Evolutionary conservation across 371 early-diverging fungal genomes (phyloP), one percentile per base, ranked within the genome.

Genomic region (Syncephalis fuscata): DNA sequence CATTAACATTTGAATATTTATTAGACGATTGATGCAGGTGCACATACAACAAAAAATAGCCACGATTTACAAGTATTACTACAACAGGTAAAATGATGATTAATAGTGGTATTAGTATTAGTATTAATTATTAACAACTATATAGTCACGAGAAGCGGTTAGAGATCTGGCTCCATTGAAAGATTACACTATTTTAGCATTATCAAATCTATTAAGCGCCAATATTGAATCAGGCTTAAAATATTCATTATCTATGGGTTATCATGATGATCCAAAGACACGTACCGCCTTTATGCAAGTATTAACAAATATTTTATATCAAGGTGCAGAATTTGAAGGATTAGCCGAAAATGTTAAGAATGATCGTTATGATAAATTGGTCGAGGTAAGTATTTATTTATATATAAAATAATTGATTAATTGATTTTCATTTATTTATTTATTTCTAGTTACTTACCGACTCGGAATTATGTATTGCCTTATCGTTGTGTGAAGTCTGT

Each of bases 221-320:
- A 93, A 93, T 63, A 77, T 92, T 36, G 92, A 91, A 56, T 76
- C 84, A 45, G 92, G 90, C 19, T 67, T 93, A 48, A 82, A 85
- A 56, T 85, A 82, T 59, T 88, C 90, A 27, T 64, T 93, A 20
- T 77, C 88, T 0, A 84, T 88, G 76, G 87, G 88, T 19, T 93
- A 93, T 52, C 85, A 92, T 53, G 91, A 90, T 56, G 92, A 92
- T 61, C 67, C 76, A 15, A 75, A 80, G 46, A 87, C 83, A 40
- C 71, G 92, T 17, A 80, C 87, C 0, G 80, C 91, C 7, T 93
- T 93, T 48, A 89, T 88, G 70, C 82, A 88, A 49, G 92, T 93
- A 20, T 64, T 93, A 54, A 88, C 92, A 19, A 86, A 90, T 52
- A 80, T 92, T 43, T 62, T 93, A 25, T 80, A 85, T 48, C 75